phyloP scores from a whole-genome alignment of 306 rosid genomes.

The apple (Malus domestica) region ASM211411v1 NC_041793.1:37690001-37690500 shows the following conservation, averaged over 20 bases:
- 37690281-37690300: neutral
- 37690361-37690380: neutral
- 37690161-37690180: constrained; percentile 37
- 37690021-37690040: neutral
- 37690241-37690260: constrained; percentile 51
- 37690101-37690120: neutral
- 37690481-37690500: constrained; percentile 50
- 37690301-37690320: neutral
- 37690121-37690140: constrained; percentile 20
- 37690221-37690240: constrained; percentile 20
- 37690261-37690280: constrained; percentile 60
- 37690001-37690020: neutral
- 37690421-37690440: constrained; percentile 82
- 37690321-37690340: neutral
- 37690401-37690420: neutral
- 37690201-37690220: constrained; percentile 23
- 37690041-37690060: neutral
- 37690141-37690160: constrained; percentile 59
- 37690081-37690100: too few species aligned
- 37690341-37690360: neutral
- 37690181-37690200: constrained; percentile 18
- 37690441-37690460: constrained; percentile 66
- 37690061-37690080: neutral
- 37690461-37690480: constrained; percentile 36
- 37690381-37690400: neutral